Evolutionary conservation across 2,329 filamentous ascomycete species (phyloP).

Genomic region (Pseudogymnoascus sp.): DNA sequence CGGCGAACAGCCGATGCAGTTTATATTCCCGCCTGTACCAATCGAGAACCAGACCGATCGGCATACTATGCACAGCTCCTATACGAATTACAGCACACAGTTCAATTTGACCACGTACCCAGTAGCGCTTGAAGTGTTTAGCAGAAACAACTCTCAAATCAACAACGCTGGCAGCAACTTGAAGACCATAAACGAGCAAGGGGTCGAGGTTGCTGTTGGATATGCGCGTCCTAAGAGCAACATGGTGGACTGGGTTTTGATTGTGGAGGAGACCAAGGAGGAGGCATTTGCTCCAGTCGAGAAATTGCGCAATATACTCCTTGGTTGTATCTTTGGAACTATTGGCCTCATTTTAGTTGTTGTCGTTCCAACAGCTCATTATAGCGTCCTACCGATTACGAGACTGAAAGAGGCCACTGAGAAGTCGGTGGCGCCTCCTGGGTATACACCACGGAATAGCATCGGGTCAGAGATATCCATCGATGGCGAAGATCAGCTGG

Average conservation of each 20-base stretch:
- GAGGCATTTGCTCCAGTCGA: constrained; percentile 73
- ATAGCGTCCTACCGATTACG: constrained; percentile 71
- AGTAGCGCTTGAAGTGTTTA: constrained; percentile 53
- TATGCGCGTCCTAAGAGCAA: constrained; percentile 60
- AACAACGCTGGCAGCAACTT: constrained; percentile 65
- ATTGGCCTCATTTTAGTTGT: constrained; percentile 64
- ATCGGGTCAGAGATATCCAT: constrained; percentile 21
- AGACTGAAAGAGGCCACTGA: constrained; percentile 67
- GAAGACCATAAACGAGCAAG: constrained; percentile 65
- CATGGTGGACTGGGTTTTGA: constrained; percentile 72
- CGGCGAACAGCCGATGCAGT: constrained; percentile 42
- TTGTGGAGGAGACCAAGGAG: constrained; percentile 65
- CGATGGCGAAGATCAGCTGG: constrained; percentile 19
- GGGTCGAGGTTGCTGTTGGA: constrained; percentile 64
- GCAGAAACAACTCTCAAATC: constrained; percentile 35
- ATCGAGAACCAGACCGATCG: constrained; percentile 36
- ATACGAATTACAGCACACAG: constrained; percentile 23
- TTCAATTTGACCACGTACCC: constrained; percentile 57
- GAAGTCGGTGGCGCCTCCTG: constrained; percentile 48
- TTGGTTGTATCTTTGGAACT: constrained; percentile 80
- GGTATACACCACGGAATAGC: constrained; percentile 25
- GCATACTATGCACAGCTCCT: constrained; percentile 38
- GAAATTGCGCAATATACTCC: constrained; percentile 67
- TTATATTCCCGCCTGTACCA: constrained; percentile 49
- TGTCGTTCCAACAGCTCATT: constrained; percentile 71